Evolutionary conservation across 2,329 filamentous ascomycete genomes (phyloP).

Genomic region (Penicillium olsonii): DNA sequence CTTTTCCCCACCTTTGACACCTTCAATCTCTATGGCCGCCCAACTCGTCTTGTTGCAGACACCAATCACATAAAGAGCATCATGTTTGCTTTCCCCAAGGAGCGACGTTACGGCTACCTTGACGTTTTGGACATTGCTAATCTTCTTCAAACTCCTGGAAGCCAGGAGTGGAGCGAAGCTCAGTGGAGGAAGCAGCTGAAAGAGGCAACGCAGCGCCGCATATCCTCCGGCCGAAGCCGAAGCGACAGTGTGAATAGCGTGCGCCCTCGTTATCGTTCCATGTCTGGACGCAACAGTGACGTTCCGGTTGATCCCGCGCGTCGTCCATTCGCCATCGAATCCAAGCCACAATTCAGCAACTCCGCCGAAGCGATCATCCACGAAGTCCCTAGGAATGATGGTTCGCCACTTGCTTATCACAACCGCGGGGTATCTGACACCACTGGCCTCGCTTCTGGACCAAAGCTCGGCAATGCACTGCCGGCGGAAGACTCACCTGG

Average conservation of each 20-base stretch:
- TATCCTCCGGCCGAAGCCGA: constrained; percentile 40
- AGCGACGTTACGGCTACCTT: constrained; percentile 84
- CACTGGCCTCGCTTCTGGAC: constrained; percentile 23
- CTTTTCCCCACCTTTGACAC: constrained; percentile 93
- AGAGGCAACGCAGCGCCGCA: constrained; percentile 69
- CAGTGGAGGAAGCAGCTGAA: constrained; percentile 91
- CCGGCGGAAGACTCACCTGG: constrained; percentile 34
- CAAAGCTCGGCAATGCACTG: constrained; percentile 13
- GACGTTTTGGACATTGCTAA: constrained; percentile 82
- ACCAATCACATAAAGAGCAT: constrained; percentile 82
- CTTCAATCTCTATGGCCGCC: constrained; percentile 87
- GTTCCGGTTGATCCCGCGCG: constrained; percentile 34
- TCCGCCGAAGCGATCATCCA: constrained; percentile 40
- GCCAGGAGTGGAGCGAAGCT: constrained; percentile 74
- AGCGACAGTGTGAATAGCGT: constrained; percentile 60
- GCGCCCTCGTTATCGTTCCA: constrained; percentile 44
- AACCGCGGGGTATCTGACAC: constrained; percentile 36
- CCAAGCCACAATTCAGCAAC: constrained; percentile 33
- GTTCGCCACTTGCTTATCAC: constrained; percentile 26
- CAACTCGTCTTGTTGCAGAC: constrained; percentile 82
- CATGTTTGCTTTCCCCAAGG: constrained; percentile 97
- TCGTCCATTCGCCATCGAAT: constrained; percentile 21
- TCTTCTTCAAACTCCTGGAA: constrained; percentile 77
- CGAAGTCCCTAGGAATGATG: constrained; percentile 26
- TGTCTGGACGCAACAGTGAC: constrained; percentile 37